Evolutionary conservation across 495 filamentous ascomycete species (phyloP).

Genomic region (Lichenothelia convexa): DNA sequence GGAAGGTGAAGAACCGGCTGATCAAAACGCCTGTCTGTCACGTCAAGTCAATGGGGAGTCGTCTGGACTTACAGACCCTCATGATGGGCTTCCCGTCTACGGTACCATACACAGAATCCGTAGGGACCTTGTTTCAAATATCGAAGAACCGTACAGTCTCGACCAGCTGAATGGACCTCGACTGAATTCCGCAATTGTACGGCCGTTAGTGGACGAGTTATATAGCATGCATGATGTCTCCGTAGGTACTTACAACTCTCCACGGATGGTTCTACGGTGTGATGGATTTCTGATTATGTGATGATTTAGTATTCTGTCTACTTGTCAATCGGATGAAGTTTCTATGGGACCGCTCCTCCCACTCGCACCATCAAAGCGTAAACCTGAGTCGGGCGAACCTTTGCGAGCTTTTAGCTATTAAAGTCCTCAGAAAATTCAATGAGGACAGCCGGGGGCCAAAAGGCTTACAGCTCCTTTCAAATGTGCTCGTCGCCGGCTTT

Average conservation of each 20-base stretch:
- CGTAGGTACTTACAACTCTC: constrained; percentile 24
- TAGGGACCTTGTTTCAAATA: constrained; percentile 20
- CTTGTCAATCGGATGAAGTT: constrained; percentile 56
- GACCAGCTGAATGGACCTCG: constrained; percentile 50
- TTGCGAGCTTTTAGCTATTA: constrained; percentile 49
- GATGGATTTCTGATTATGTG: neutral
- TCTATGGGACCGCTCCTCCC: constrained; percentile 42
- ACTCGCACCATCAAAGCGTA: constrained; percentile 51
- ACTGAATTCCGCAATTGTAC: constrained; percentile 50
- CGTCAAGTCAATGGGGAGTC: constrained; percentile 7
- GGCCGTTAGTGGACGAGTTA: constrained; percentile 49
- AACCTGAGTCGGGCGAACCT: constrained; percentile 45
- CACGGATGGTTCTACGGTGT: constrained; percentile 1
- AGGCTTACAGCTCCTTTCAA: constrained; percentile 45
- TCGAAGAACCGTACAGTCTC: constrained; percentile 41
- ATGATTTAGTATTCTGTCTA: constrained; percentile 40
- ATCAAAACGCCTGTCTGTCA: constrained; percentile 19
- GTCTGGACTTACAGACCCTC: constrained; percentile 17
- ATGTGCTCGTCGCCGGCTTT: constrained; percentile 55
- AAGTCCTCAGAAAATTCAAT: constrained; percentile 46
- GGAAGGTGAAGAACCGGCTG: constrained; percentile 17
- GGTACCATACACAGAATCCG: constrained; percentile 22
- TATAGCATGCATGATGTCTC: constrained; percentile 53
- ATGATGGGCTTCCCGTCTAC: constrained; percentile 17
- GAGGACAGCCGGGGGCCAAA: constrained; percentile 43